Percentiles rank a stretch among this genome's conserved stretches.
These are phyloP conservation scores for Boletus bicolor DNA, from an alignment of 768 basidiomycete species.

Conservation along the genomic window DNA sequence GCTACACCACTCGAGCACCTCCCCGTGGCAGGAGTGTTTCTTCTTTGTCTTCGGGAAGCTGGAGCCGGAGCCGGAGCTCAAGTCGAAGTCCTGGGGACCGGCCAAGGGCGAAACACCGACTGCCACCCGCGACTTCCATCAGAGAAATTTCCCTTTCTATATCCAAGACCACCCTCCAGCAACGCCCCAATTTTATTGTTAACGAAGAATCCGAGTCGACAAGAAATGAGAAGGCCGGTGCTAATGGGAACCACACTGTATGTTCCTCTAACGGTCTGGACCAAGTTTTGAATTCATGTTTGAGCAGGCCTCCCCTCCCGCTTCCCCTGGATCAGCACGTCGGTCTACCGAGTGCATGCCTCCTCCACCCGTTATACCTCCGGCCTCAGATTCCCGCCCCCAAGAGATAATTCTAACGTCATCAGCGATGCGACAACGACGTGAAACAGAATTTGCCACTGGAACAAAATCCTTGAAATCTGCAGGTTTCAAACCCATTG, in stretches of 20 bases:
- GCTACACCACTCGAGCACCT: constrained; percentile 32
- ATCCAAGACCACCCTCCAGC: constrained; percentile 29
- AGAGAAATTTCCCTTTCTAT: constrained; percentile 32
- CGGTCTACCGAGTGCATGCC: constrained; percentile 33
- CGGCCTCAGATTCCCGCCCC: constrained; percentile 12
- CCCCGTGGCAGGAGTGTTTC: constrained; percentile 48
- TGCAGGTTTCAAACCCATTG: constrained; percentile 67
- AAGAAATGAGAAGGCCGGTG: constrained; percentile 36
- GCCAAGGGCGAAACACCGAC: constrained; percentile 57
- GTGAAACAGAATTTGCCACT: constrained; percentile 16
- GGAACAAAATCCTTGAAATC: constrained; percentile 33
- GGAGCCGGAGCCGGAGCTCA: constrained; percentile 49
- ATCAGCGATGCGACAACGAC: constrained; percentile 15
- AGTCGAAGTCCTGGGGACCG: constrained; percentile 54
- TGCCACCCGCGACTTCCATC: constrained; percentile 49
- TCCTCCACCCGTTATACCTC: constrained; percentile 28
- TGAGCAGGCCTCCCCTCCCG: constrained; percentile 17
- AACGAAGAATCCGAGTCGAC: constrained; percentile 25
- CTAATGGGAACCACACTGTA: constrained; percentile 40
- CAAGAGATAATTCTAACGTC: constrained; percentile 10
- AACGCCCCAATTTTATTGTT: constrained; percentile 17
- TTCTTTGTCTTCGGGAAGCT: constrained; percentile 52
- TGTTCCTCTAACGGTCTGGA: background rate
- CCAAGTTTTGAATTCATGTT: constrained; percentile 9
- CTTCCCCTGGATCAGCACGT: constrained; percentile 22